Conservation (phyloP, 768 basidiomycete genomes). For the Boletus fagicola region DNA sequence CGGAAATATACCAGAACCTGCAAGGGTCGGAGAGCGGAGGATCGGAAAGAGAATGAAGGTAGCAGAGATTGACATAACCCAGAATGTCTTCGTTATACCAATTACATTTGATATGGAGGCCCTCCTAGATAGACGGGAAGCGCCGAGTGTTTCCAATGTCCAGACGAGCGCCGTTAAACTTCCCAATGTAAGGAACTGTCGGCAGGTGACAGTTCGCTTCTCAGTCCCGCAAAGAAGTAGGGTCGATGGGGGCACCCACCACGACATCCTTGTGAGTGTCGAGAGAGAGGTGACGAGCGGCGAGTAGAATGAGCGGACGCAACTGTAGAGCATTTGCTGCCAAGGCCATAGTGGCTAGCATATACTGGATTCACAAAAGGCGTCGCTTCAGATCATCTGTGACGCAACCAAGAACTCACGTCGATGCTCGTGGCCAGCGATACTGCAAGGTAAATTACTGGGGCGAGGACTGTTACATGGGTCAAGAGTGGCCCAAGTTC, state of each 20-base stretch:
- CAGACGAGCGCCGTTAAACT: slow-evolving; percentile 15
- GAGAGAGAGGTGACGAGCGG: slow-evolving; percentile 16
- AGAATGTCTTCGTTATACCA: slow-evolving; percentile 3
- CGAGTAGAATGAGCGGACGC: slow-evolving; percentile 21
- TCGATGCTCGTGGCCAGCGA: slow-evolving; percentile 43
- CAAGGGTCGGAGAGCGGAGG: slow-evolving; percentile 56
- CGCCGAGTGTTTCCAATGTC: slow-evolving; percentile 4
- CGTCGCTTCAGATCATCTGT: not conserved
- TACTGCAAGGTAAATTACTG: slow-evolving; percentile 52
- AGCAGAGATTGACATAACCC: slow-evolving; percentile 22
- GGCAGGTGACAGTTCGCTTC: not conserved
- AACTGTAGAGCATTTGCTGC: slow-evolving; percentile 29
- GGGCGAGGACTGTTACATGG: slow-evolving; percentile 55
- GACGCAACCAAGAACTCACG: slow-evolving; percentile 31
- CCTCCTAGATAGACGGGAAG: not conserved
- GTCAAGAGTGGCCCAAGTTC: slow-evolving; percentile 57
- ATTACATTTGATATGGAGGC: not conserved
- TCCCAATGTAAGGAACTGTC: slow-evolving; percentile 28
- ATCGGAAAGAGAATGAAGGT: slow-evolving; percentile 39
- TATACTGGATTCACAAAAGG: slow-evolving; percentile 11
- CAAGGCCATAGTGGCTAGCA: slow-evolving; percentile 24
- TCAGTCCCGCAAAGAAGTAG: slow-evolving; percentile 3
- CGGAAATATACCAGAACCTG: slow-evolving; percentile 48
- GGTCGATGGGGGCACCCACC: slow-evolving; percentile 14
- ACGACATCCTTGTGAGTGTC: slow-evolving; percentile 20